Evolutionary conservation across 768 basidiomycete species (phyloP), one percentile per base, ranked within the genome.

Genomic region (Mycena metata): DNA sequence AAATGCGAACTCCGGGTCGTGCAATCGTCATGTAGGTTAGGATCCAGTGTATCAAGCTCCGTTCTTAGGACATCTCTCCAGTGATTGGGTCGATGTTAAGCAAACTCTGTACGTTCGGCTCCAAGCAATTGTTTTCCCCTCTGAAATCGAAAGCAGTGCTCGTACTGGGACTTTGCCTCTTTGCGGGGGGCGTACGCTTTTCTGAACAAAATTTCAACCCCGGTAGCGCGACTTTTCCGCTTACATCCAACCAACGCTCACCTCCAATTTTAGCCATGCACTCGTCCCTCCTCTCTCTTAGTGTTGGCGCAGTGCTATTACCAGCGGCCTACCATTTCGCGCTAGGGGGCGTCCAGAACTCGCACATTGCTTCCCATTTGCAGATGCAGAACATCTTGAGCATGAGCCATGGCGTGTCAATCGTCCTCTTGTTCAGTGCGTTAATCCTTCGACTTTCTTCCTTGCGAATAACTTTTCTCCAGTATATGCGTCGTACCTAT

Each of bases 21-120:
- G 3, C 94, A 96, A 76, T 90, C 93, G 0, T 89, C 93, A 12
- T 82, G 93, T 94, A 73, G 67, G 90, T 79, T 17, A 0, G 43
- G 45, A 42, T 59, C 9, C 21, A 7, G 10, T 39, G 9, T 21
- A 9, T 23, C 19, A 23, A 3, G n/a, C 33, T 16, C 67, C 58
- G 23, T n/a, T 49, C 45, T 62, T 36, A 36, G 36, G 36, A 12
- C 63, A 13, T 69, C 33, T 45, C 6, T n/a, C n/a, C 21, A 94
- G 92, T 96, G 62, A 85, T 96, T 64, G 95, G 95, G 1, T 90
- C 91, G 1, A 94, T 96, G 77, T 80, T 96, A 17, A 92, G 90
- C 74, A 95, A 94, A 79, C 82, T 93, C 62, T 77, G 88, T 89
- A 69, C 39, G 88, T 74, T 23, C n/a, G n/a, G n/a, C n/a, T n/a